Percentiles rank a stretch among this genome's conserved stretches.
Evolutionary conservation across 192 early-diverging fungal species (phyloP).

Genomic region (Coemansia umbellata): DNA sequence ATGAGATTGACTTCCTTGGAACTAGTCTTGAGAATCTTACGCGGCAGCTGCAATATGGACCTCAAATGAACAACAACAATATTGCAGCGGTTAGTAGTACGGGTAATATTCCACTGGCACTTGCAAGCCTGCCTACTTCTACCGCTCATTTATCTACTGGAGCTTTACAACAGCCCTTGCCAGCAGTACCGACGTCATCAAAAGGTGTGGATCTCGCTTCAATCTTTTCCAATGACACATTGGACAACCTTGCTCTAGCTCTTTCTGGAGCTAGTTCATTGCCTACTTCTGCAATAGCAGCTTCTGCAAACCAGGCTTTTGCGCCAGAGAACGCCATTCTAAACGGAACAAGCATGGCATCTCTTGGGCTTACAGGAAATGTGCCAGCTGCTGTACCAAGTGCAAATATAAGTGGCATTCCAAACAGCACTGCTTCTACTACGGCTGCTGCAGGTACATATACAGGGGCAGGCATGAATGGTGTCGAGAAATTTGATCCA

Average conservation of each 20-base stretch:
- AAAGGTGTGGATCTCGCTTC: neutral
- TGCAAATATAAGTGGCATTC: no score
- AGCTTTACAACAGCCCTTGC: no score
- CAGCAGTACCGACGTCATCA: neutral
- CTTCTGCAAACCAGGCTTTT: neutral
- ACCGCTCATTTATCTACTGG: no score
- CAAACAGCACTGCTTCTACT: neutral
- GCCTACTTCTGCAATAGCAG: neutral
- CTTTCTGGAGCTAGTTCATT: neutral
- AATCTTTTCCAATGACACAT: conserved; percentile 1
- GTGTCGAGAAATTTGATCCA: conserved; percentile 1
- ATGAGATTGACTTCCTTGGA: conserved; percentile 19
- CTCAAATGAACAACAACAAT: neutral
- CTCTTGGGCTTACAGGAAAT: neutral
- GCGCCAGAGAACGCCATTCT: neutral
- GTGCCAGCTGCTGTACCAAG: neutral
- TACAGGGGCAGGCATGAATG: neutral
- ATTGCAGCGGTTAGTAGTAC: neutral
- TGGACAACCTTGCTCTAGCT: conserved; percentile 4
- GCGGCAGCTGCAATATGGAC: conserved; percentile 16
- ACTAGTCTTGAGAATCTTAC: conserved; percentile 21
- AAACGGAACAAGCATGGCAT: conserved; percentile 1
- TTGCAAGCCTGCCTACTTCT: neutral
- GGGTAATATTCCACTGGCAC: no score
- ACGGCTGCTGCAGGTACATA: neutral